Percentiles rank a stretch among this genome's conserved stretches.
phyloP scores from a whole-genome alignment of 1,139 yeast species.

The Chernovozyma aurita region DNA sequence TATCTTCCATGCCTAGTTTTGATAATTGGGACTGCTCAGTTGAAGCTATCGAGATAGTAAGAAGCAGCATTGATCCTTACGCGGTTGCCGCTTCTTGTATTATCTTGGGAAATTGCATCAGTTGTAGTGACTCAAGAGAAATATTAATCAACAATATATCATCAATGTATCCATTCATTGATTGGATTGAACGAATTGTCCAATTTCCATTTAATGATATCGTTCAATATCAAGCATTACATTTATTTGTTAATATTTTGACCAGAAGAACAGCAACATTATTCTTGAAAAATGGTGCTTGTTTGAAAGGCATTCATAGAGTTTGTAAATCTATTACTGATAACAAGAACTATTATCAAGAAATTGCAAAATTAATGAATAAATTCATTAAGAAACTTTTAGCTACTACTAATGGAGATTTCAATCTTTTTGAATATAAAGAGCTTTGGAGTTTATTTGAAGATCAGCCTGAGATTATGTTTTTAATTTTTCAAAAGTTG shows the following conservation, averaged over 20 bases:
- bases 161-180: constrained; percentile 8
- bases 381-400: constrained; percentile 29
- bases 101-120: constrained; percentile 34
- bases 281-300: constrained; percentile 10
- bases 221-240: constrained; percentile 37
- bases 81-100: constrained; percentile 9
- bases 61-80: constrained; percentile 1
- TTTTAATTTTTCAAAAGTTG: neutral
- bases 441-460: neutral
- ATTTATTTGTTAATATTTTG: constrained; percentile 30
- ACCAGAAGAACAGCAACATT: constrained; percentile 12
- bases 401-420: neutral
- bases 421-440: neutral
- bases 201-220: constrained; percentile 26
- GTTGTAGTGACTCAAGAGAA: constrained; percentile 14
- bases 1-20: constrained; percentile 27
- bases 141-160: constrained; percentile 9
- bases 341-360: constrained; percentile 34
- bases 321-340: constrained; percentile 29
- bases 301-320: constrained; percentile 12
- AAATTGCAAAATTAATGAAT: constrained; percentile 23
- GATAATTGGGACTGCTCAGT: constrained; percentile 13
- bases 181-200: constrained; percentile 20
- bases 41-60: constrained; percentile 8
- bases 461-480: neutral